Conservation (phyloP, 805 yeast genomes). For the Metschnikowia gelsemii region DNA sequence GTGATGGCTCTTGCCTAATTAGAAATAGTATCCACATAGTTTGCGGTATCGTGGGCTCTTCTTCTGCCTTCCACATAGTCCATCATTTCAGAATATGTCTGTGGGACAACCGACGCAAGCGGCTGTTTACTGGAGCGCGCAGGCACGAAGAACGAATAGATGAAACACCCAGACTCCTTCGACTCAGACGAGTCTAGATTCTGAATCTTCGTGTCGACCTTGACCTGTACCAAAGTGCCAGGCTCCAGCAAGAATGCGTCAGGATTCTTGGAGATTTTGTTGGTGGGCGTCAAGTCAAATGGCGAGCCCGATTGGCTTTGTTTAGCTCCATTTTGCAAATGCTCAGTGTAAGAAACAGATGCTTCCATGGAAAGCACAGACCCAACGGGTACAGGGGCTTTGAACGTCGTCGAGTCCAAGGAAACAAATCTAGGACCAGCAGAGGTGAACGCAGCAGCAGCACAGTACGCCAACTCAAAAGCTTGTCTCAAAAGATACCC, state of each 20-base stretch:
- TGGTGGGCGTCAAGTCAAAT: constrained; percentile 56
- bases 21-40: constrained; percentile 47
- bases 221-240: constrained; percentile 89
- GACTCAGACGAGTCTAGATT: constrained; percentile 58
- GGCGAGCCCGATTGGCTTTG: constrained; percentile 32
- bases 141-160: constrained; percentile 85
- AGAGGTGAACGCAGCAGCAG: constrained; percentile 84
- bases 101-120: constrained; percentile 76
- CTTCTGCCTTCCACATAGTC: constrained; percentile 87
- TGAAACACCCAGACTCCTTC: constrained; percentile 81
- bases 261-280: constrained; percentile 48
- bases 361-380: constrained; percentile 83
- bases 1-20: neutral
- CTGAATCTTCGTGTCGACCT: constrained; percentile 79
- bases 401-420: constrained; percentile 86
- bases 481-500: constrained; percentile 91
- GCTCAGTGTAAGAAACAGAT: constrained; percentile 82
- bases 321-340: constrained; percentile 46
- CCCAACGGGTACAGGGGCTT: constrained; percentile 95
- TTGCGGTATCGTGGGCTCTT: constrained; percentile 80
- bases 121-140: constrained; percentile 48
- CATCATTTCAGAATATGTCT: constrained; percentile 90
- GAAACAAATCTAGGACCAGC: constrained; percentile 88
- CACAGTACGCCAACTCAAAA: constrained; percentile 89
- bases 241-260: constrained; percentile 65